Conservation (phyloP, 2,329 filamentous ascomycete genomes). For the Dryadomyces quercivorus region DNA sequence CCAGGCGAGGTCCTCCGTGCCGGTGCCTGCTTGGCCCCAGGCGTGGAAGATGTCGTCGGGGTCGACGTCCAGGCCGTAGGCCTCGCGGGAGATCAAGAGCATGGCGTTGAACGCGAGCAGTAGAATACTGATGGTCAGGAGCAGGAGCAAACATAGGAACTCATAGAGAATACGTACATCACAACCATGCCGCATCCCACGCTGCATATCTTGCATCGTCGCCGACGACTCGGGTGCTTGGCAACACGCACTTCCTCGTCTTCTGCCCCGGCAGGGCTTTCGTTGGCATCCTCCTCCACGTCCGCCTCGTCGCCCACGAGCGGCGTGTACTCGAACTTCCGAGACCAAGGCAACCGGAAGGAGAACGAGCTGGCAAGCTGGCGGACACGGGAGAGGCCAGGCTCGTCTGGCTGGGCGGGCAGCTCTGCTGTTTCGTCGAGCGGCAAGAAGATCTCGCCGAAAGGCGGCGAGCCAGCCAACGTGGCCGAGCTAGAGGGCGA, state of each 20-base stretch:
- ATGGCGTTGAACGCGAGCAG: constrained; percentile 1
- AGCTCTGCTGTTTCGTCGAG: not conserved
- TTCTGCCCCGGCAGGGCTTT: no score
- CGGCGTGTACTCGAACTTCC: not conserved
- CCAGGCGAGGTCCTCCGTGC: constrained; percentile 26
- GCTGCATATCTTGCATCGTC: not conserved
- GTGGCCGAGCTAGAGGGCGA: not conserved
- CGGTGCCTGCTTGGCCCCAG: constrained; percentile 25
- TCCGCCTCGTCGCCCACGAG: not conserved
- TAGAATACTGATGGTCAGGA: not conserved
- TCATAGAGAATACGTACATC: not conserved
- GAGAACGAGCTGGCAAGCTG: not conserved
- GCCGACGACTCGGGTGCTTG: not conserved
- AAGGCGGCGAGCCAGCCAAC: not conserved
- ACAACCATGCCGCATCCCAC: not conserved
- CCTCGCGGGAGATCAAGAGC: constrained; percentile 7
- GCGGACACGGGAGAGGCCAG: not conserved
- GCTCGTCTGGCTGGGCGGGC: not conserved
- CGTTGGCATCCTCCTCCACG: not conserved
- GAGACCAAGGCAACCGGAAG: not conserved
- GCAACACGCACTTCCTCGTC: not conserved
- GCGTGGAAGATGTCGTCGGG: constrained; percentile 18
- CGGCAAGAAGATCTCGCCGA: not conserved
- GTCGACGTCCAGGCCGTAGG: constrained; percentile 9
- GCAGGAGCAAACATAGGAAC: not conserved